A percentile compares a stretch with the other conserved stretches of the same genome.
phyloP scores from a whole-genome alignment of 768 basidiomycete genomes.

The Boletus tomentosulus region DNA sequence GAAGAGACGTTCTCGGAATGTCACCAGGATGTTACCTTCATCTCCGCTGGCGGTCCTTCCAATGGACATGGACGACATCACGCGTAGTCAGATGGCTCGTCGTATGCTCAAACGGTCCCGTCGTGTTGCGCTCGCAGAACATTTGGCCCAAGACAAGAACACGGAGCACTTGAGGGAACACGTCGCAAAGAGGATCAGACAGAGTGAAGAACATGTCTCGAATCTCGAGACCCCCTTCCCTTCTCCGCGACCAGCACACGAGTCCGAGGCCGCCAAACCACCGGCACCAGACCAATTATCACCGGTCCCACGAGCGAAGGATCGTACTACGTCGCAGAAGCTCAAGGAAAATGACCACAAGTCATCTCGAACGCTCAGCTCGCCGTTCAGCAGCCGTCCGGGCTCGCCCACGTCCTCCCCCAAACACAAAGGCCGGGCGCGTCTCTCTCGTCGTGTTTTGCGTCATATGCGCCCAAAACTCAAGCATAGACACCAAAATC shows the following conservation, averaged over 20 bases:
- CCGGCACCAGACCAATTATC: slow-evolving; percentile 36
- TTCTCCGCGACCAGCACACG: slow-evolving; percentile 19
- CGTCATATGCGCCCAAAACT: slow-evolving; percentile 27
- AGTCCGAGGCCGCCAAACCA: slow-evolving; percentile 20
- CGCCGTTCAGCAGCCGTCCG: slow-evolving; percentile 46
- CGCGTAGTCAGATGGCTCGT: slow-evolving; percentile 38
- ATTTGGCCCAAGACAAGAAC: slow-evolving; percentile 17
- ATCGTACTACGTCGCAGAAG: slow-evolving; percentile 37
- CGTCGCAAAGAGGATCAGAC: slow-evolving; percentile 34
- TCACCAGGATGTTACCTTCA: slow-evolving; percentile 12
- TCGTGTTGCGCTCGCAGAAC: slow-evolving; percentile 26
- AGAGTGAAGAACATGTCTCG: slow-evolving; percentile 11
- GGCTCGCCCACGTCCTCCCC: slow-evolving; percentile 39
- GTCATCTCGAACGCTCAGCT: slow-evolving; percentile 30
- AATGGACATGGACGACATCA: slow-evolving; percentile 29
- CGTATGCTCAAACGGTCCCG: slow-evolving; percentile 49
- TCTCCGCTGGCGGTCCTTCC: slow-evolving; percentile 30
- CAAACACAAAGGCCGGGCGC: slow-evolving; percentile 15
- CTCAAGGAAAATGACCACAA: slow-evolving; percentile 36
- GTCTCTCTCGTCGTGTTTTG: slow-evolving; percentile 11
- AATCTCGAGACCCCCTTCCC: slow-evolving; percentile 23
- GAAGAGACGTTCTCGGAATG: slow-evolving; percentile 18
- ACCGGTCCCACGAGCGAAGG: slow-evolving; percentile 37
- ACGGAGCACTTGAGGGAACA: slow-evolving; percentile 18
- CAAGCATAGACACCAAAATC: slow-evolving; percentile 11